Evolutionary conservation across 73 alveolate genomes (phyloP), one percentile per base, ranked within the genome.

Genomic region (Durusdinium trenchii): DNA sequence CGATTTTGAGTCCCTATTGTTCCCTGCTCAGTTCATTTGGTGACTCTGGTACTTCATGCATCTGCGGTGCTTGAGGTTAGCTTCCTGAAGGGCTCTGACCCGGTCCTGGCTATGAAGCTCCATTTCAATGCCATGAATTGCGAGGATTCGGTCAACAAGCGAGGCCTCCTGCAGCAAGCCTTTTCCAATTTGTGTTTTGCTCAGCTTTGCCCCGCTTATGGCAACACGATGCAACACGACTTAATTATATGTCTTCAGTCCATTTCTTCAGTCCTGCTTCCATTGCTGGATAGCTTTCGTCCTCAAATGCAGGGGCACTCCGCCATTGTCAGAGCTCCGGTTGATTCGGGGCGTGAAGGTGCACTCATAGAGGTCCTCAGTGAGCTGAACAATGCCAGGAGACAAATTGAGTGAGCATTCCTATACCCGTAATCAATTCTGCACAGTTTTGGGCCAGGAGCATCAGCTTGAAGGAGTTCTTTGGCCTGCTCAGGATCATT

Each of bases 281-380:
- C 40, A 42, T 71, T 90, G 87, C 47, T 90, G 96, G 38, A 90
- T 90, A 36, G 76, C 98, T 89, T 91, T 78, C 47, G 90, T 91
- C 45, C 98, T 48, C 75, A 91, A 78, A 91, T 91, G 98, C 98
- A 91, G 46, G 7, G 98, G 98, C 40, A 69, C 85, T 4, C 98
- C 76, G 35, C 69, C 89, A 1, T 91, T 76, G 23, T 42, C 96
- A 14, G 82, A 64, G 16, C 73, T 52, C 46, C 46, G 76, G 76
- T 91, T 91, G 98, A 91, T 91, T 42, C 89, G 98, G 78, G 98
- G 98, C 20, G 98, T 91, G 89, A 91, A 91, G 54, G 98, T 91
- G 89, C 98, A 91, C 89, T 91, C 90, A 35, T 91, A 91, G 46
- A 91, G 98, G 82, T 91, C 98, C 98, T 91, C 26, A 40, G 73